phyloP scores from a whole-genome alignment of 2,329 filamentous ascomycete genomes.

The Trichoderma asperellum region DNA sequence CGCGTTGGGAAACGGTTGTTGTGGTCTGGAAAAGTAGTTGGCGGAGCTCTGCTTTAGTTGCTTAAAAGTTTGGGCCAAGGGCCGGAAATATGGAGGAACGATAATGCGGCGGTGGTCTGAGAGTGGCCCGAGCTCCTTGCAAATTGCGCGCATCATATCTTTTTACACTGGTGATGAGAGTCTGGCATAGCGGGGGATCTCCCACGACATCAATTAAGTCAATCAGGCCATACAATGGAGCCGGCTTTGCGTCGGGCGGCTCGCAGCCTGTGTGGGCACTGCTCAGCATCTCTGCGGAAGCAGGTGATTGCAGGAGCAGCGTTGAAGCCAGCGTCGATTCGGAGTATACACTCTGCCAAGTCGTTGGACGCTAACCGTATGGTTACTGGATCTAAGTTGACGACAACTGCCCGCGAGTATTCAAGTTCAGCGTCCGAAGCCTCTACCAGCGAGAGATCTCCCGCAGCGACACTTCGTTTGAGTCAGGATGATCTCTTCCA shows the following conservation, averaged over 20 bases:
- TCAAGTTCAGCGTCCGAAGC: constrained; percentile 37
- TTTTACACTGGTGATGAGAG: constrained; percentile 3
- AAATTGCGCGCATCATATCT: constrained; percentile 8
- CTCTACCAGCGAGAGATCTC: constrained; percentile 34
- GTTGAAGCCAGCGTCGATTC: constrained; percentile 37
- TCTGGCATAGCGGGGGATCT: constrained; percentile 18
- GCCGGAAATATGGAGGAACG: constrained; percentile 40
- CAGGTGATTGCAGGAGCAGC: constrained; percentile 36
- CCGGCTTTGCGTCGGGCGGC: constrained; percentile 47
- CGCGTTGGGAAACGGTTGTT: constrained; percentile 36
- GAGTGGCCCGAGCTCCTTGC: constrained; percentile 40
- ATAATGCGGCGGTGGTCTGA: constrained; percentile 40
- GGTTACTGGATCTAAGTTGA: constrained; percentile 31
- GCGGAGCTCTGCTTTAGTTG: constrained; percentile 35
- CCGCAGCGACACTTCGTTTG: constrained; percentile 48
- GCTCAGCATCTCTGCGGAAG: constrained; percentile 43
- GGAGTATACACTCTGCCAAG: constrained; percentile 38
- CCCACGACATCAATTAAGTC: constrained; percentile 21
- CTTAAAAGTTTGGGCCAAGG: constrained; percentile 39
- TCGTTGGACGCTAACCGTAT: constrained; percentile 31
- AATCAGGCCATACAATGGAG: constrained; percentile 42
- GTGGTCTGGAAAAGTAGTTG: constrained; percentile 29
- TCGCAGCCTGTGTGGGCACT: constrained; percentile 47
- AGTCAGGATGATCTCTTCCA: constrained; percentile 87
- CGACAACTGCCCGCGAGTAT: constrained; percentile 37